Percentiles rank a stretch among this genome's conserved stretches.
phyloP scores from a whole-genome alignment of 768 basidiomycete genomes.

The Phallus indusiatus region DNA sequence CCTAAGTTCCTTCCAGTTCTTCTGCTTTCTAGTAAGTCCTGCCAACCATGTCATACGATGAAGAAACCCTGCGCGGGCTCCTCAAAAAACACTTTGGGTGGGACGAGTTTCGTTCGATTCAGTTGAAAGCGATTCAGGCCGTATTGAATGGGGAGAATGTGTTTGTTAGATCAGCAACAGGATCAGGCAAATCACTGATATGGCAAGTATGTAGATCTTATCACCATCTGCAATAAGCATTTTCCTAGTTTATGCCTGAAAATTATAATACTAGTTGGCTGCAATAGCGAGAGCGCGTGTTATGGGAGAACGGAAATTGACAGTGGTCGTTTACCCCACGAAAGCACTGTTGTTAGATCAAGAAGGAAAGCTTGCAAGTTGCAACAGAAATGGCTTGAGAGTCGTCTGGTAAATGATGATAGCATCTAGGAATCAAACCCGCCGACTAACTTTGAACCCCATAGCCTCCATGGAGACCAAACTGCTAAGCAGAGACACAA shows the following conservation, averaged over 20 bases:
- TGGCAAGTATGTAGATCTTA: background rate
- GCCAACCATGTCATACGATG: background rate
- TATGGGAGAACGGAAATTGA: background rate
- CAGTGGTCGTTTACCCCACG: constrained; percentile 4
- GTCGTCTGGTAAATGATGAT: background rate
- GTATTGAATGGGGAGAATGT: background rate
- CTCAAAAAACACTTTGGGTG: background rate
- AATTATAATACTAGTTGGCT: constrained; percentile 1
- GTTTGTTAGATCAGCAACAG: constrained; percentile 3
- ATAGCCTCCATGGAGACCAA: constrained; percentile 1
- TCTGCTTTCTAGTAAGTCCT: background rate
- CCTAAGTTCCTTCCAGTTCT: background rate
- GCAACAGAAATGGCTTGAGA: background rate
- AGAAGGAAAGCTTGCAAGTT: background rate
- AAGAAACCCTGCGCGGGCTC: background rate
- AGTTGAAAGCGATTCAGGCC: background rate
- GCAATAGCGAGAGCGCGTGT: background rate
- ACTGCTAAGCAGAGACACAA: background rate
- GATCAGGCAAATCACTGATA: constrained; percentile 5
- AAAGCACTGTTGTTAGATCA: constrained; percentile 4
- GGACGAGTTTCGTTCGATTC: background rate
- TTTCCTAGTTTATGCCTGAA: background rate
- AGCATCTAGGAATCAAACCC: background rate
- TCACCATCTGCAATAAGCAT: background rate
- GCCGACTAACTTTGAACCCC: background rate